Percentiles rank a stretch among this genome's conserved stretches.
These are phyloP conservation scores for Neoascochyta sp. DNA, from an alignment of 2,329 filamentous ascomycete genomes.

Conservation along the genomic window DNA sequence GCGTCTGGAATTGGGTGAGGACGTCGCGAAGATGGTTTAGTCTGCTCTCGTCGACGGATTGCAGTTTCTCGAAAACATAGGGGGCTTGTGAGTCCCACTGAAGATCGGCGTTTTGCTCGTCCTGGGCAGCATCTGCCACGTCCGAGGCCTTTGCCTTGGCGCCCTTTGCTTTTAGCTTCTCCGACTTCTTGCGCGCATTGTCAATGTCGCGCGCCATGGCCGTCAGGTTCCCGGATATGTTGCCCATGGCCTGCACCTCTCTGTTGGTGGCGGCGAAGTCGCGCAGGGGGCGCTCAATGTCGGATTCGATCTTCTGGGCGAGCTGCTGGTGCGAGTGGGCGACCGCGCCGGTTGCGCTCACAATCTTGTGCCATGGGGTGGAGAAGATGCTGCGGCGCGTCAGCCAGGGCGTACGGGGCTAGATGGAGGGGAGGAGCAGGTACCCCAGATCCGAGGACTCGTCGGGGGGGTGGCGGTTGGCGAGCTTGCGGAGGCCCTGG, in stretches of 20 bases:
- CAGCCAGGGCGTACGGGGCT: constrained; percentile 15
- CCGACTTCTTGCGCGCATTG: constrained; percentile 75
- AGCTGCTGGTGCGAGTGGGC: constrained; percentile 81
- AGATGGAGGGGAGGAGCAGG: constrained; percentile 31
- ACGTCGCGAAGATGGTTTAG: constrained; percentile 86
- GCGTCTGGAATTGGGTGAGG: constrained; percentile 87
- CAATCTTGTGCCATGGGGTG: constrained; percentile 82
- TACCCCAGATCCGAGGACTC: constrained; percentile 83
- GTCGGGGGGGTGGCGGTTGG: constrained; percentile 69
- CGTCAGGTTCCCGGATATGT: constrained; percentile 76
- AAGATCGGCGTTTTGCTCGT: constrained; percentile 71
- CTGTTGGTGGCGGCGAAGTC: constrained; percentile 66
- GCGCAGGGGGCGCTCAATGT: constrained; percentile 81
- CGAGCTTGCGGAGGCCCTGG: constrained; percentile 73
- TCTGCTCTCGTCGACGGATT: constrained; percentile 83
- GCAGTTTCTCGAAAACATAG: constrained; percentile 89
- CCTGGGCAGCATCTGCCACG: constrained; percentile 67
- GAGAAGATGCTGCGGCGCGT: constrained; percentile 70
- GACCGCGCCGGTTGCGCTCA: constrained; percentile 72
- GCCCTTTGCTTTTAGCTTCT: constrained; percentile 77
- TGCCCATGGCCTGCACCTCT: constrained; percentile 77
- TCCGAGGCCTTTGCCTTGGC: constrained; percentile 72
- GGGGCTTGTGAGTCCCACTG: constrained; percentile 95
- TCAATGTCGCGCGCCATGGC: constrained; percentile 81
- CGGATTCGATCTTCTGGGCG: constrained; percentile 76